Conservation (phyloP, 768 basidiomycete genomes). For the Asterophora parasitica region DNA sequence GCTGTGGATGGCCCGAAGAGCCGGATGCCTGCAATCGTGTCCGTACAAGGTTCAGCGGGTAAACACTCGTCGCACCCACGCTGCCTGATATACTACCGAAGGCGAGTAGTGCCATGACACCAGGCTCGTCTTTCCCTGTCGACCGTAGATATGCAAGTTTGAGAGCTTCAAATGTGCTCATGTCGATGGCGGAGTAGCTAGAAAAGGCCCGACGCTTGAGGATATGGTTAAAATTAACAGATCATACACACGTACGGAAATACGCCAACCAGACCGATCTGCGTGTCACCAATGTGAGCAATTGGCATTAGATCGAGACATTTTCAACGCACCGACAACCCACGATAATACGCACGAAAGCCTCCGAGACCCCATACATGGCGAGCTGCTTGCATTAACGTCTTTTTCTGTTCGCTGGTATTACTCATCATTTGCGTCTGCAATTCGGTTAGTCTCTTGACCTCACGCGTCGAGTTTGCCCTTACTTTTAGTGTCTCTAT, state of each 20-base stretch:
- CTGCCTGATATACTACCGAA: conserved; percentile 93
- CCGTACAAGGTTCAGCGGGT: conserved; percentile 87
- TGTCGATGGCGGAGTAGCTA: conserved; percentile 92
- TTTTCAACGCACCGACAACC: conserved; percentile 66
- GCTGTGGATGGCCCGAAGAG: conserved; percentile 89
- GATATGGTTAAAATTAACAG: background rate
- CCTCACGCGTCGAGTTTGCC: conserved; percentile 3
- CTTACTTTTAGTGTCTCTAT: conserved; percentile 90
- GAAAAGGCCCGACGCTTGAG: background rate
- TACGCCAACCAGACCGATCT: conserved; percentile 95
- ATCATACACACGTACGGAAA: conserved; percentile 66
- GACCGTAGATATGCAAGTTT: conserved; percentile 88
- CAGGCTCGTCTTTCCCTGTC: conserved; percentile 85
- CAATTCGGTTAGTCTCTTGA: conserved; percentile 4
- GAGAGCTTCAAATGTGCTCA: conserved; percentile 95
- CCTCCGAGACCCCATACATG: conserved; percentile 79
- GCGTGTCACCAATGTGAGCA: conserved; percentile 13
- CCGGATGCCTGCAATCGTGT: conserved; percentile 96
- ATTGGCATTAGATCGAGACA: conserved; percentile 12
- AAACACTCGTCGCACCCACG: conserved; percentile 91
- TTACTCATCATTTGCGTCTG: conserved; percentile 97
- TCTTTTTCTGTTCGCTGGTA: conserved; percentile 53
- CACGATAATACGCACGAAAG: conserved; percentile 83
- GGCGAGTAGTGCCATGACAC: conserved; percentile 77
- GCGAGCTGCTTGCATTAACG: conserved; percentile 57